Evolutionary conservation across 164 flowering plant genomes (phyloP).

Genomic region (Taxillus chinensis): DNA sequence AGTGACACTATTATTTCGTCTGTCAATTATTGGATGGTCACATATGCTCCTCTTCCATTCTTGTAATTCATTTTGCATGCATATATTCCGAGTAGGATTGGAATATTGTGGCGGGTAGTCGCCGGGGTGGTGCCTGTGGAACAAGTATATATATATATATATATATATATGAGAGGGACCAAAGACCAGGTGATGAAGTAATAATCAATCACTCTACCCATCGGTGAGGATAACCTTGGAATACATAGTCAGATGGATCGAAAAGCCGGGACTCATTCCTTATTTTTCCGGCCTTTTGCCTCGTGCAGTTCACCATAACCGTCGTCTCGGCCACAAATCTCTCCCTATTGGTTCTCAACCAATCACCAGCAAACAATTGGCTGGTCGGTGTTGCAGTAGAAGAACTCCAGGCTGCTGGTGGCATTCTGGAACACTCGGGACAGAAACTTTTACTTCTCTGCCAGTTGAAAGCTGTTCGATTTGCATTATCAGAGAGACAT

Average conservation of each 20-base stretch:
- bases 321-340: conserved; percentile 48
- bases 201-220: background rate
- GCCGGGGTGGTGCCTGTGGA: too few species aligned
- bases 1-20: background rate
- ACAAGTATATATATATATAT: too few species aligned
- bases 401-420: conserved; percentile 4
- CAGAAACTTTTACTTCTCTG: conserved; percentile 42
- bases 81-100: too few species aligned
- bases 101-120: too few species aligned
- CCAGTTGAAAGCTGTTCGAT: conserved; percentile 42
- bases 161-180: too few species aligned
- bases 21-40: conserved; percentile 38
- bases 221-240: conserved; percentile 21
- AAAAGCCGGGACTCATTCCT: conserved; percentile 37
- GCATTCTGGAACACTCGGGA: conserved; percentile 32
- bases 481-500: conserved; percentile 44
- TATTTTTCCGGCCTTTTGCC: conserved; percentile 15
- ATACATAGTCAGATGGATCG: conserved; percentile 26
- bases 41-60: conserved; percentile 14
- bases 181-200: too few species aligned
- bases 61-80: background rate
- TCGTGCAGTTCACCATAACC: conserved; percentile 48
- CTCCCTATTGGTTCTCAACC: conserved; percentile 17
- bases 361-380: conserved; percentile 1
- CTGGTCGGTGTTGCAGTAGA: conserved; percentile 4